Evolutionary conservation across 108 stramenopile species (phyloP), one percentile per base, ranked within the genome.

Genomic region (Poteriospumella lacustris): DNA sequence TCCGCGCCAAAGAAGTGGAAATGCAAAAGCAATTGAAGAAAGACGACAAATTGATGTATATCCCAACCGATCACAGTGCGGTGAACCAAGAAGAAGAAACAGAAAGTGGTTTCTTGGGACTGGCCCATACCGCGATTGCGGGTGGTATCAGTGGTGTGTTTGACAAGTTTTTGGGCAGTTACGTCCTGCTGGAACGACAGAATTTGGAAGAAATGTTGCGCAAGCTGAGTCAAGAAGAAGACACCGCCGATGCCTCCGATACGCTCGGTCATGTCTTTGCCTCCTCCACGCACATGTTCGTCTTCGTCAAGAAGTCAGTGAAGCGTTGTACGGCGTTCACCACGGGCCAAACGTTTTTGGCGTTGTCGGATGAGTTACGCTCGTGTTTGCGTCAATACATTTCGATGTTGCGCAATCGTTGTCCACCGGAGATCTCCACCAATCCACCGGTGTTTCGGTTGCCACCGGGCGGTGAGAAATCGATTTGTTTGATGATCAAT

Each of bases 301-400:
- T 95, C 62, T 96, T 95, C 87, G 94, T 99, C 83, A 97, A 96
- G 83, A 94, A 91, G 40, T 91, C 92, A 58, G 92, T 97, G 43
- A 91, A 93, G 39, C 88, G 95, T 56, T 89, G 89, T 81, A 96
- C 92, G 1, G 93, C 93, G 2, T 78, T 99, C 47, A 95, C 96
- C 12, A 96, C 90, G 68, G 96, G 95, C 58, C 88, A 94, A 79
- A 92, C 95, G 12, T 96, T 99, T 76, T 95, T 92, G 73, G 77
- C 91, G 38, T 80, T 99, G 58, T 90, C 92, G 73, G 78, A 85
- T 67, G 92, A 94, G 68, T 97, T 93, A 80, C 89, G 93, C 76
- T 86, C 91, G 59, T 87, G 91, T 42, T 81, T 96, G 73, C 83
- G 79, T 78, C 68, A 78, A 73, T 67, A 36, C 40, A 12, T 9